Evolutionary conservation across 306 rosid species (phyloP), one percentile per base, ranked within the genome.

Genomic region (Malus fusca): DNA sequence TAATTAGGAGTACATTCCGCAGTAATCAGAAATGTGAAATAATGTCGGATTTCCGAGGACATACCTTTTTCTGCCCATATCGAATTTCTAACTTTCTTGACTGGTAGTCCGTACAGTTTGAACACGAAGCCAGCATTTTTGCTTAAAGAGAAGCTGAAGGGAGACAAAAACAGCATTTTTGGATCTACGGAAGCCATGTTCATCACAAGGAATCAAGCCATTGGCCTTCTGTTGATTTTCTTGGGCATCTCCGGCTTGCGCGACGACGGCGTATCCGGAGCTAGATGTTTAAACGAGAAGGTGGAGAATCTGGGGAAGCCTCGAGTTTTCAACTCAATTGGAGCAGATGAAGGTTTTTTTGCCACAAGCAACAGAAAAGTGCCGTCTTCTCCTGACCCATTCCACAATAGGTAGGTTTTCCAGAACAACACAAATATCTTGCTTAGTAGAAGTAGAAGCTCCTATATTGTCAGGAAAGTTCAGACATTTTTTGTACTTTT

Each of bases 41-140:
- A 46, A 43, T 33, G 64, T 65, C n/a, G 58, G 65, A 72, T 67
- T 66, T 60, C 55, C 61, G 48, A 77, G 70, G 72, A 72, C 83
- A 46, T 3, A 96, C 99, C 99, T 92, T 92, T 75, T 90, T 96
- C 87, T 96, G 98, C 43, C 97, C 99, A 76, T 74, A 96, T 80
- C 99, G 97, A 69, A 85, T 89, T 81, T 96, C 98, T 80, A 92
- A 82, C 75, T 78, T 90, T 79, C 99, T 89, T 78, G 99, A 73
- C 74, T 90, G 99, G 75, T 96, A 96, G 76, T 96, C 99, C 10
- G 98, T 96, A 78, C 99, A 96, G 82, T 96, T 96, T 21, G 99
- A 96, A 78, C 99, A 90, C 28, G 99, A 96, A 60, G 92, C 99
- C 8, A 92, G 82, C 80, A 35, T 64, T 64, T 70, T 77, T 42